These are phyloP conservation scores for Penicillium sp. DNA, from an alignment of 2,329 filamentous ascomycete genomes.

Conservation along the genomic window DNA sequence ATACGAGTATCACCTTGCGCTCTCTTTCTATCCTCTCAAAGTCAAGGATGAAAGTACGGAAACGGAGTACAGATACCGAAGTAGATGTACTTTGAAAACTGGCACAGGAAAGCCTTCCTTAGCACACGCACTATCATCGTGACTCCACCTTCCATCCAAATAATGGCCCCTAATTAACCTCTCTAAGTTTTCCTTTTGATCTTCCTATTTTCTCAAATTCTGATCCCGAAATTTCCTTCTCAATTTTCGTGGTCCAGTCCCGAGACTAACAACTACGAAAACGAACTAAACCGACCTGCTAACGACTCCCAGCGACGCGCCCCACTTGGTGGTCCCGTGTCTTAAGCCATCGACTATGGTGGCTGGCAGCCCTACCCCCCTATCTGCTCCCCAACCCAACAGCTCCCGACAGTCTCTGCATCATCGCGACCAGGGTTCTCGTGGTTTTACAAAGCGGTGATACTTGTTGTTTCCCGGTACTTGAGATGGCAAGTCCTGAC, in stretches of 20 bases:
- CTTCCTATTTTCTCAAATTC: background rate
- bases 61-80: background rate
- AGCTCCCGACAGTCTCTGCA: slow-evolving; percentile 5
- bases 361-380: slow-evolving; percentile 29
- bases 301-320: slow-evolving; percentile 10
- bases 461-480: no score
- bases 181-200: slow-evolving; percentile 17
- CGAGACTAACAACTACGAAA: slow-evolving; percentile 13
- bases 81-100: background rate
- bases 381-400: slow-evolving; percentile 12
- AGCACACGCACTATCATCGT: background rate
- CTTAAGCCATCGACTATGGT: slow-evolving; percentile 28
- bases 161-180: slow-evolving; percentile 31
- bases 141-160: slow-evolving; percentile 6
- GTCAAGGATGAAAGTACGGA: no score
- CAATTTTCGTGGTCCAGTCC: slow-evolving; percentile 14
- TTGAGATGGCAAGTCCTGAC: background rate
- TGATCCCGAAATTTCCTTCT: slow-evolving; percentile 10
- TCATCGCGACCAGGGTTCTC: background rate
- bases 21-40: background rate
- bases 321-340: slow-evolving; percentile 31
- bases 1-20: slow-evolving; percentile 7
- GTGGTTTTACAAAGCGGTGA: background rate
- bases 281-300: background rate
- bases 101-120: background rate